Percentiles rank a stretch among this genome's conserved stretches.
Evolutionary conservation across 2,329 filamentous ascomycete species (phyloP).

Genomic region (Fusarium sp.): DNA sequence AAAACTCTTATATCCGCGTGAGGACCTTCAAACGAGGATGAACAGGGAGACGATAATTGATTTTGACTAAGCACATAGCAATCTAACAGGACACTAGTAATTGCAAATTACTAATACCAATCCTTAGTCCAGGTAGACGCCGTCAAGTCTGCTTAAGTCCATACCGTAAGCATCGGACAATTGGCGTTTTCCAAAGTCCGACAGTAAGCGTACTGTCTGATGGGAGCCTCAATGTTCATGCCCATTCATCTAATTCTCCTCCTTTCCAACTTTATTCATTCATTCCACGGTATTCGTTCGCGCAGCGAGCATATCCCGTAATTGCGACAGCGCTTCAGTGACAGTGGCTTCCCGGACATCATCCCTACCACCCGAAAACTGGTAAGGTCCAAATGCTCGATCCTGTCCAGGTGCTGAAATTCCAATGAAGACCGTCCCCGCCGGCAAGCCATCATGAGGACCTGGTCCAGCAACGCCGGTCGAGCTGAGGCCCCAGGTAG

Average conservation of each 20-base stretch:
- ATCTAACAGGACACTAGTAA: background rate
- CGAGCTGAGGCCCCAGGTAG: conserved; percentile 41
- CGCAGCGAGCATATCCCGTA: conserved; percentile 16
- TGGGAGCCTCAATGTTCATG: background rate
- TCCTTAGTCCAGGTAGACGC: background rate
- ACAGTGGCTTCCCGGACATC: conserved; percentile 18
- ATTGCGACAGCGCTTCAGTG: conserved; percentile 11
- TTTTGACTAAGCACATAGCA: background rate
- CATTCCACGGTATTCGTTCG: background rate
- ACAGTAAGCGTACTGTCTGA: background rate
- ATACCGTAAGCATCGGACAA: conserved; percentile 17
- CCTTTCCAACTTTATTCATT: background rate
- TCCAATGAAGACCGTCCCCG: conserved; percentile 37
- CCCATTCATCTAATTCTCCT: background rate
- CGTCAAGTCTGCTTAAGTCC: conserved; percentile 10
- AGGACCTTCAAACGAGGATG: background rate
- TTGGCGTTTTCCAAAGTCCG: conserved; percentile 35
- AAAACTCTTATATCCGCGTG: conserved; percentile 1
- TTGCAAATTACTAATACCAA: background rate
- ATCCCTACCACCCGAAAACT: conserved; percentile 25
- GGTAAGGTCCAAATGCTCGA: conserved; percentile 27
- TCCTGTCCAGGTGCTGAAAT: conserved; percentile 11
- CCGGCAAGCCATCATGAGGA: conserved; percentile 29
- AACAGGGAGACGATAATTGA: background rate
- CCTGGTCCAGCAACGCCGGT: conserved; percentile 31